Evolutionary conservation across 352 stramenopile species (phyloP), one percentile per base, ranked within the genome.

Genomic region (Pythium aristosporum): DNA sequence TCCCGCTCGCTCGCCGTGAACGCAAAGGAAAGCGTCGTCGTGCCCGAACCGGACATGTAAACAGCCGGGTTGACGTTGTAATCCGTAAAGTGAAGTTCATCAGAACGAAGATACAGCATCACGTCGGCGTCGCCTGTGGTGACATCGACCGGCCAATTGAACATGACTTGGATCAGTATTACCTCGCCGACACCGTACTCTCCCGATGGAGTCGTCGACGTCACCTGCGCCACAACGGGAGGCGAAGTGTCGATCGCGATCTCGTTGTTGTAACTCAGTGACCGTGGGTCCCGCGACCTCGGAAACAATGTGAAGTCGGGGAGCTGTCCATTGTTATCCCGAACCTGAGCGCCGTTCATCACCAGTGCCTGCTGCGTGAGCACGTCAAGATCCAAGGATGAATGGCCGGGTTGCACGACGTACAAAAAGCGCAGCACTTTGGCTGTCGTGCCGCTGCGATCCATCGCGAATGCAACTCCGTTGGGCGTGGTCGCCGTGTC

Each of bases 161-260:
- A 93, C 13, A 58, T 57, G n/a, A 92, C 56, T 46, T 80, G 70
- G 25, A 94, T 61, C 32, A 65, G 0, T 25, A 94, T 61, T 0
- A 69, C 37, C 42, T 91, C 70, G 0, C 79, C 82, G 20, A 91
- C 73, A 5, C 85, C 82, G 48, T 92, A 94, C 42, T 86, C 77
- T 0, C 76, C 82, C 0, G 80, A 85, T 0, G 72, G 57, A 6
- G 66, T 88, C 5, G 59, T 60, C 1, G 77, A 71, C 2, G 72
- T 85, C 2, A 92, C 80, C 32, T 73, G 71, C 0, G 66, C 15
- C 1, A 94, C 70, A 0, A 48, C 66, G 2, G 82, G 80, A 0
- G 72, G 34, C 0, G 68, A 76, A 1, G 85, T 92, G 48, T 90
- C 73, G 43, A 94, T 81, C 0, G 44, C 57, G 25, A 94, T 57